Evolutionary conservation across 2,329 filamentous ascomycete genomes (phyloP).

Genomic region (Paraphoma sp.): DNA sequence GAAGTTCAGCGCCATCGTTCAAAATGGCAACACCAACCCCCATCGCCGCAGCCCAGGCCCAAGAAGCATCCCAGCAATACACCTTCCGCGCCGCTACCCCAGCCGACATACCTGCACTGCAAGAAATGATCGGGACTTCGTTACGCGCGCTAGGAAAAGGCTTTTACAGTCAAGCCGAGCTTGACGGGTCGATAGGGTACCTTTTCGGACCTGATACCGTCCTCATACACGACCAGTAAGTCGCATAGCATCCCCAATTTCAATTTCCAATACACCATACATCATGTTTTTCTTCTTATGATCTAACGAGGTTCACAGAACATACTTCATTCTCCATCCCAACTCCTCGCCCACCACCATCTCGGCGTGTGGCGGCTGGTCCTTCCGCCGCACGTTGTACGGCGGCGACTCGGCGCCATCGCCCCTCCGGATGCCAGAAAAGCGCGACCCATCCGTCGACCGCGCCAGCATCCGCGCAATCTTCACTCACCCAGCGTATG

Average conservation of each 20-base stretch:
- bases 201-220: slow-evolving; percentile 46
- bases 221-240: slow-evolving; percentile 37
- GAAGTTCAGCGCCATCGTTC: background rate
- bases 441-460: slow-evolving; percentile 34
- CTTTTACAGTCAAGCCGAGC: slow-evolving; percentile 40
- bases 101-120: slow-evolving; percentile 39
- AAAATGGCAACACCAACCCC: slow-evolving; percentile 25
- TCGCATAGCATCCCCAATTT: background rate
- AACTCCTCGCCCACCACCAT: slow-evolving; percentile 23
- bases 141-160: slow-evolving; percentile 34
- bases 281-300: too few relatives aligned
- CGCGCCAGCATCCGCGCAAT: slow-evolving; percentile 45
- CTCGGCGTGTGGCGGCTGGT: slow-evolving; percentile 46
- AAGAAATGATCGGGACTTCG: slow-evolving; percentile 37
- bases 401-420: slow-evolving; percentile 43
- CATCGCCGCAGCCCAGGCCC: slow-evolving; percentile 38
- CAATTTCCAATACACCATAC: too few relatives aligned
- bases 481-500: slow-evolving; percentile 41
- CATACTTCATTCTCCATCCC: slow-evolving; percentile 45
- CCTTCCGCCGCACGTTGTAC: slow-evolving; percentile 43
- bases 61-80: slow-evolving; percentile 42
- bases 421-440: slow-evolving; percentile 35
- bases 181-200: slow-evolving; percentile 45
- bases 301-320: slow-evolving; percentile 14
- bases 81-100: slow-evolving; percentile 35